phyloP scores from a whole-genome alignment of 306 rosid genomes.

The Herpetospermum pedunculosum region DNA sequence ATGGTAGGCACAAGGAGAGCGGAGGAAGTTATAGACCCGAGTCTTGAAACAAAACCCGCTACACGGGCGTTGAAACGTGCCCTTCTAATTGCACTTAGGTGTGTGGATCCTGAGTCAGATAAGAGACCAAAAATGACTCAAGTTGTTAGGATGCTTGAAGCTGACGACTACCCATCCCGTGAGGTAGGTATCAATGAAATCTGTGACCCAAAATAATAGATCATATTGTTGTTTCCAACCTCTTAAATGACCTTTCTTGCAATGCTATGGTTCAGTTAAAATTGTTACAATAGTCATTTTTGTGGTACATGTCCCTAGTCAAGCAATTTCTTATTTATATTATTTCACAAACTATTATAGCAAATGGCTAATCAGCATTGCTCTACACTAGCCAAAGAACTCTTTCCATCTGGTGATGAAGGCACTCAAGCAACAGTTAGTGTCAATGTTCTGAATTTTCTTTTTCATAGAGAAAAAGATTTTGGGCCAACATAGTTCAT shows the following conservation, averaged over 20 bases:
- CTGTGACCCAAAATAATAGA: background rate
- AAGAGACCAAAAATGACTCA: constrained; percentile 96
- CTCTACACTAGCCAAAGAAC: background rate
- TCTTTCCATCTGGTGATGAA: background rate
- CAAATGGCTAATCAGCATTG: background rate
- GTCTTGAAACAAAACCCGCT: constrained; percentile 67
- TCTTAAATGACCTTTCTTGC: background rate
- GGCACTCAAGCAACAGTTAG: background rate
- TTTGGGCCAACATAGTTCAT: background rate
- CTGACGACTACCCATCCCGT: constrained; percentile 71
- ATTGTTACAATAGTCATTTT: background rate
- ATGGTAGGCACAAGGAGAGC: constrained; percentile 93
- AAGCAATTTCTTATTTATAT: background rate
- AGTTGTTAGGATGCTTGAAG: constrained; percentile 85
- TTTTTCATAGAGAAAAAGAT: background rate
- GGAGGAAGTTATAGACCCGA: constrained; percentile 75
- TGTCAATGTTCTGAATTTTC: background rate
- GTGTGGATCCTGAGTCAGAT: constrained; percentile 81
- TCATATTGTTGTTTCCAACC: background rate
- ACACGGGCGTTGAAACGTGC: constrained; percentile 67
- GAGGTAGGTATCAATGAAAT: constrained; percentile 56
- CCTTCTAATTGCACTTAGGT: constrained; percentile 76
- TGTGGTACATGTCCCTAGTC: background rate
- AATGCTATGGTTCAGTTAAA: background rate
- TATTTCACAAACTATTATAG: background rate